phyloP scores from a whole-genome alignment of 495 filamentous ascomycete genomes.

The Sabuloglossum arenarium region DNA sequence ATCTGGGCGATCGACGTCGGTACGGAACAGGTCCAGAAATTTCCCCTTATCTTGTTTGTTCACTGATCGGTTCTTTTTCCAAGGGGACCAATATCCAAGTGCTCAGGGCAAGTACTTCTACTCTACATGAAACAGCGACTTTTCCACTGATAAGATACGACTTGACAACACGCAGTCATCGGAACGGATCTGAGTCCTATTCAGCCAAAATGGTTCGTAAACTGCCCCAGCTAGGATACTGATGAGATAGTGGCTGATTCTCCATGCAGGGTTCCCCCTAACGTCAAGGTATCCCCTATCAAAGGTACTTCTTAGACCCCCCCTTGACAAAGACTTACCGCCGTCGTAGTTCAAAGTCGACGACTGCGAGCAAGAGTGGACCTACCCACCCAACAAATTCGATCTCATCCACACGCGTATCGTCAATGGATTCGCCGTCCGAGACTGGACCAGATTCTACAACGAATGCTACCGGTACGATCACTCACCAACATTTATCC shows the following conservation, averaged over 20 bases:
- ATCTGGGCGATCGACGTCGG: slow-evolving; percentile 10
- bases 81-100: background rate
- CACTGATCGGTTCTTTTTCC: background rate
- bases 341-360: slow-evolving; percentile 2
- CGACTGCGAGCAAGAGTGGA: slow-evolving; percentile 2
- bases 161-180: background rate
- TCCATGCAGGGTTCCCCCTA: slow-evolving; percentile 4
- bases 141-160: background rate
- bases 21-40: background rate
- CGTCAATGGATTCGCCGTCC: slow-evolving; percentile 29
- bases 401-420: slow-evolving; percentile 44
- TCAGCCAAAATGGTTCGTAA: background rate
- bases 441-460: slow-evolving; percentile 35
- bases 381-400: slow-evolving; percentile 19
- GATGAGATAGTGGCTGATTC: background rate
- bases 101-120: background rate
- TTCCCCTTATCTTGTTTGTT: background rate
- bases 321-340: background rate
- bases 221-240: background rate
- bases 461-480: slow-evolving; percentile 20
- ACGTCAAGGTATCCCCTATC: background rate
- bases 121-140: background rate
- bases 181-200: slow-evolving; percentile 4
- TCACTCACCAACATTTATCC: background rate
- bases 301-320: background rate